Conservation (phyloP, 148 eudicot species). For the Camellia lanceoleosa region DNA sequence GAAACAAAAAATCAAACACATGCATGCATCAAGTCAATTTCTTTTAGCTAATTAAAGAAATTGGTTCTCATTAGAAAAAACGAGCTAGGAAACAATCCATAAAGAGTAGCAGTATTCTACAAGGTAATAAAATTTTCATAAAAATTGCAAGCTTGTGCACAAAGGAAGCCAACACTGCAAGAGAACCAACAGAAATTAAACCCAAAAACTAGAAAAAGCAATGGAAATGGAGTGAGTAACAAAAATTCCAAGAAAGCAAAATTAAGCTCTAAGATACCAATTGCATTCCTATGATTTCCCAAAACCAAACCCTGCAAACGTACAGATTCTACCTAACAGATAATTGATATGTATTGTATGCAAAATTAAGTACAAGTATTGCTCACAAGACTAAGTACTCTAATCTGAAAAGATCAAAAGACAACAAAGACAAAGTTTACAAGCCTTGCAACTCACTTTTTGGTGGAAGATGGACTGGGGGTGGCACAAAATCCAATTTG, state of each 20-base stretch:
- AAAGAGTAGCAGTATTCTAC: neutral
- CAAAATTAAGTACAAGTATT: neutral
- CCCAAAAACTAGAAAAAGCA: neutral
- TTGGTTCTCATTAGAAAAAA: neutral
- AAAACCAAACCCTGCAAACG: neutral
- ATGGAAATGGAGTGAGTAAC: neutral
- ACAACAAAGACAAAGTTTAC: neutral
- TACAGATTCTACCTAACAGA: neutral
- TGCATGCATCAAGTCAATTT: neutral
- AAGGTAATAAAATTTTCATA: neutral
- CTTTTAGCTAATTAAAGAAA: neutral
- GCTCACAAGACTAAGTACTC: neutral
- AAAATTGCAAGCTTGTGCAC: neutral
- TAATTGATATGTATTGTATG: neutral
- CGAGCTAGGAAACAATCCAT: neutral
- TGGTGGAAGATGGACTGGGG: slow-evolving; percentile 38
- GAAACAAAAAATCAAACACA: neutral
- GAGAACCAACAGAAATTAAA: slow-evolving; percentile 2
- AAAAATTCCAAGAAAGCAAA: neutral
- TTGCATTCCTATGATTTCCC: neutral
- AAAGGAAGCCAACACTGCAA: slow-evolving; percentile 10
- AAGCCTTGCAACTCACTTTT: slow-evolving; percentile 45
- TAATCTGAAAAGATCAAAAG: neutral
- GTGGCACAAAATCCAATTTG: slow-evolving; percentile 16
- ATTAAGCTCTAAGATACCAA: neutral